A percentile compares a stretch with the other conserved stretches of the same genome.
Evolutionary conservation across 345 rosid genomes (phyloP).

Genomic region (Reutealis trisperma): DNA sequence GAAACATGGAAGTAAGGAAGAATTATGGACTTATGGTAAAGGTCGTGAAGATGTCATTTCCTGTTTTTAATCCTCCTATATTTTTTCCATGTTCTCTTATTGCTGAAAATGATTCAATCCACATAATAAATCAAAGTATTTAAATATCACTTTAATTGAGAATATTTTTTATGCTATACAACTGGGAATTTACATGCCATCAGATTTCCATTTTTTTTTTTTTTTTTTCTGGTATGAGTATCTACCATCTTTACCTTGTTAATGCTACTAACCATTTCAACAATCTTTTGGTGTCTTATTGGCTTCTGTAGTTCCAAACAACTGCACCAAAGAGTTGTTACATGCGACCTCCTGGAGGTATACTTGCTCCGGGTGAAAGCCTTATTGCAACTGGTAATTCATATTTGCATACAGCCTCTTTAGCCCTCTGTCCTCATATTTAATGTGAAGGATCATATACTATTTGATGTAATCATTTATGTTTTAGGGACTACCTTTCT

Average conservation of each 20-base stretch:
- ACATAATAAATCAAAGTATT: background rate
- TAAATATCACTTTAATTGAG: background rate
- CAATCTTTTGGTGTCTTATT: background rate
- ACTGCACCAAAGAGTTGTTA: constrained; percentile 42
- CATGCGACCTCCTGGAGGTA: constrained; percentile 42
- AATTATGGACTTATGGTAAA: background rate
- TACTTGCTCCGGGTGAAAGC: constrained; percentile 39
- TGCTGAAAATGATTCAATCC: background rate
- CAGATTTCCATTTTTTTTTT: too few relatives aligned
- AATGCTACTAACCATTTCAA: background rate
- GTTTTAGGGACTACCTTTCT: background rate
- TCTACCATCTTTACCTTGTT: background rate
- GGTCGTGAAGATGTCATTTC: background rate
- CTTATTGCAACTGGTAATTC: constrained; percentile 38
- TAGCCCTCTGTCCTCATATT: too few relatives aligned
- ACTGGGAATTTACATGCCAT: too few relatives aligned
- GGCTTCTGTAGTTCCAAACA: constrained; percentile 30
- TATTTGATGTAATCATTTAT: background rate
- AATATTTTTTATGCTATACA: background rate
- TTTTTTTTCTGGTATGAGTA: too few relatives aligned
- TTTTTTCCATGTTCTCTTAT: background rate
- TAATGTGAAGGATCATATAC: background rate
- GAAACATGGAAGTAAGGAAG: background rate
- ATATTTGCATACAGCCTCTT: background rate
- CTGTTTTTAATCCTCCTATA: background rate